Evolutionary conservation across 179 eudicot genomes (phyloP).

Genomic region (Beta macrorhiza): DNA sequence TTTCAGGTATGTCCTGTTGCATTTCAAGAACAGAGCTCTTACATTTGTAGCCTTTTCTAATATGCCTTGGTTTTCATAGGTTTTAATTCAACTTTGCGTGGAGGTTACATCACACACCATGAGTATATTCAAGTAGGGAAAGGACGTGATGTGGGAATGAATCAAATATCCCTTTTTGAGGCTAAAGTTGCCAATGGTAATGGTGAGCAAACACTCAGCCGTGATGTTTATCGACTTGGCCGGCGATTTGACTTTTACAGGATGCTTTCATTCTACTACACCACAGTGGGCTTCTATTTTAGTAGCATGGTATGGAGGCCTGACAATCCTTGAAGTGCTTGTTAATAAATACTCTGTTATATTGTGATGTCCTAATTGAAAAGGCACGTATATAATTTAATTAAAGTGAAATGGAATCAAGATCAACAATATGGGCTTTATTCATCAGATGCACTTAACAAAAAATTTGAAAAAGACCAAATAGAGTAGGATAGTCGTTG

Average conservation of each 20-base stretch:
- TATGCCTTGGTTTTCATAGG: conserved; percentile 42
- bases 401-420: not conserved
- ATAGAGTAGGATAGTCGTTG: not conserved
- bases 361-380: not conserved
- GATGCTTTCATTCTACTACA: conserved; percentile 54
- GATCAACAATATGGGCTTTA: not conserved
- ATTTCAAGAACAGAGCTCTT: not conserved
- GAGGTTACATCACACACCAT: conserved; percentile 85
- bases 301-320: conserved; percentile 42
- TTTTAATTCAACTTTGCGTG: conserved; percentile 76
- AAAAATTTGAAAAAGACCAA: not conserved
- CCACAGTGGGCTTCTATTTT: conserved; percentile 53
- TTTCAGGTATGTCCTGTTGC: conserved; percentile 57
- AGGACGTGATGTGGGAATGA: conserved; percentile 97
- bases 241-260: conserved; percentile 51
- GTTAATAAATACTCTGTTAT: not conserved
- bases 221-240: conserved; percentile 55
- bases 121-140: conserved; percentile 97
- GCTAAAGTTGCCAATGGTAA: conserved; percentile 55
- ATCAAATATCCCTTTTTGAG: conserved; percentile 56
- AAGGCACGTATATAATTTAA: not conserved
- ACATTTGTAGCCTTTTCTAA: conserved; percentile 14
- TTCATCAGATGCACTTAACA: not conserved
- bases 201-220: conserved; percentile 54
- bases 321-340: conserved; percentile 1